Evolutionary conservation across 306 rosid species (phyloP).

Genomic region (Gastrolobium villosum): DNA sequence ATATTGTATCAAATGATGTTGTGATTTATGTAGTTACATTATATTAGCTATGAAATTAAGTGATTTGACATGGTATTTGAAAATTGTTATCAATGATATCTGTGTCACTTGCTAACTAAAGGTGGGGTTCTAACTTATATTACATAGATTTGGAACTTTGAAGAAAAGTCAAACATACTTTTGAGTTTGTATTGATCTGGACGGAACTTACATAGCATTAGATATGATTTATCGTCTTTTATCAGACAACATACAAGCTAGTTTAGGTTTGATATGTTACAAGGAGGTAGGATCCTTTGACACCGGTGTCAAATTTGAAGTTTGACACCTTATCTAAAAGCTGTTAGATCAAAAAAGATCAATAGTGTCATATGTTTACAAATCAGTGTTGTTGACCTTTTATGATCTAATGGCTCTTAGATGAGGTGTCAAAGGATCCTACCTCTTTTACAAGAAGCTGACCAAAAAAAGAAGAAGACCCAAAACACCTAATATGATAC

Average conservation of each 20-base stretch:
- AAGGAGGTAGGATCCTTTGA: too few relatives aligned
- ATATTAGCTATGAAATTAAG: not conserved
- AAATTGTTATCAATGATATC: not conserved
- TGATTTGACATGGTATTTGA: not conserved
- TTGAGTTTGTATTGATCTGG: not conserved
- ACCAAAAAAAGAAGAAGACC: slow-evolving; percentile 14
- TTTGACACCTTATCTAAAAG: too few relatives aligned
- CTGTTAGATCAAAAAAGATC: too few relatives aligned
- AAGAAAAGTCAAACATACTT: slow-evolving; percentile 16
- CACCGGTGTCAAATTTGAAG: too few relatives aligned
- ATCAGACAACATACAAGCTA: slow-evolving; percentile 20
- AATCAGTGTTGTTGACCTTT: too few relatives aligned
- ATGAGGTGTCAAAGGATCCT: too few relatives aligned
- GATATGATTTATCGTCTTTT: slow-evolving; percentile 16
- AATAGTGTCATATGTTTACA: too few relatives aligned
- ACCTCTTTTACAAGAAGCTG: slow-evolving; percentile 34
- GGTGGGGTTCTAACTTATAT: not conserved
- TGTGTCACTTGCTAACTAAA: not conserved
- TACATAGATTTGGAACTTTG: not conserved
- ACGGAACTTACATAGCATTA: not conserved
- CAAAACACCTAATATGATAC: slow-evolving; percentile 25
- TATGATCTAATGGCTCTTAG: too few relatives aligned
- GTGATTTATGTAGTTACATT: too few relatives aligned
- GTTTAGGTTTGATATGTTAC: slow-evolving; percentile 35
- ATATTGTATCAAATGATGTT: not conserved